Base-by-base conservation (phyloP, 345 rosid species). In the Murraya paniculata region DNA sequence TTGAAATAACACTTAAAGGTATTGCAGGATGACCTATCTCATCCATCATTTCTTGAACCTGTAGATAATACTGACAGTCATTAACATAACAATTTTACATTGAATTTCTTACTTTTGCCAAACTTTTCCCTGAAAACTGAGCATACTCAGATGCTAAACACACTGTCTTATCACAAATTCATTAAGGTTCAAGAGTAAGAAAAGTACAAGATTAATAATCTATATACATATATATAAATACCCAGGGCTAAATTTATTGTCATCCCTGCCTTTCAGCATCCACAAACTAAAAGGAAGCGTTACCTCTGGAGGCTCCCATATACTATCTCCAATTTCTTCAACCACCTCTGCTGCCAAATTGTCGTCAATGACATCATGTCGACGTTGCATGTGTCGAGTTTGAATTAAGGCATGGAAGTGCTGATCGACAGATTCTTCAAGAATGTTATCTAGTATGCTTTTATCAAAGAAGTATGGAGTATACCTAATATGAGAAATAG, bases 401-500 rank as follows among this genome's bases (percentile, higher is more conserved):
- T 94, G 95, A 76, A 96, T 91, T 84, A 96, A 84, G 78, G 86
- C 73, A 82, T 90, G 90, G 77, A 94, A 96, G 86, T 94, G 98
- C 83, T 96, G 97, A 81, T 94, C 98, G 48, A 92, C 95, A 57
- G 97, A 94, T 84, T 96, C 97, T 81, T 96, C 98, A 64, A 94
- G 97, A 85, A 96, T 92, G 89, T 88, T 89, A 86, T 96, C 98
- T 27, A 96, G 92, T 85, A 91, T 92, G 86, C 78, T 85, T 83
- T 96, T 94, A 86, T 96, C 93, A 58, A 96, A 96, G 88, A 96
- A 96, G 84, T 92, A 96, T 14, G 99, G 99, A 56, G 99, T 92
- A 83, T 94, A 91, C 99, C 99, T 94, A 88, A 78, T 31, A 68
- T 61, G 79, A 76, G 41, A 74, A 80, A 77, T 7, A 36, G 2